Percentiles rank a stretch among this genome's conserved stretches.
Evolutionary conservation across 169 alveolate genomes (phyloP).

Genomic region (Plasmodium yoelii): DNA sequence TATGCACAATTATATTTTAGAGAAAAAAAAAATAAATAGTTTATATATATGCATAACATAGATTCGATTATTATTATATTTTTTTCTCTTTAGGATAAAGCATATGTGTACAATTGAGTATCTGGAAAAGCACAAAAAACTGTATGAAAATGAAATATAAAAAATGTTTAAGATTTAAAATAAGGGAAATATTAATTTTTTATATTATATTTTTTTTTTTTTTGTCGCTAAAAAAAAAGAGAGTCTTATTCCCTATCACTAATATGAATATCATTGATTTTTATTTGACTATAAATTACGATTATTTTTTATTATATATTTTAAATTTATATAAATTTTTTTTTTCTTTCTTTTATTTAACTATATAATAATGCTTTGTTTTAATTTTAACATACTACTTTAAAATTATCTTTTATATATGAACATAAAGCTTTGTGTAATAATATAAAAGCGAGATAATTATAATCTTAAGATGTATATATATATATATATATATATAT

Average conservation of each 20-base stretch:
- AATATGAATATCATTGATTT: too few species aligned
- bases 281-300: too few species aligned
- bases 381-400: too few species aligned
- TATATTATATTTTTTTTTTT: too few species aligned
- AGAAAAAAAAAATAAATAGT: not conserved
- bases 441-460: not conserved
- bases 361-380: too few species aligned
- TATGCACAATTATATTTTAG: not conserved
- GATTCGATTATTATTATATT: not conserved
- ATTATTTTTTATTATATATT: too few species aligned
- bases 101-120: constrained; percentile 62
- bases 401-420: too few species aligned
- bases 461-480: not conserved
- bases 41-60: not conserved
- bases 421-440: not conserved
- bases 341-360: too few species aligned
- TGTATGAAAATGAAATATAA: constrained; percentile 29
- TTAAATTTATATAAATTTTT: too few species aligned
- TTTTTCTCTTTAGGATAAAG: constrained; percentile 34
- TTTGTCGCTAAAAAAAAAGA: too few species aligned
- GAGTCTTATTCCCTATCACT: too few species aligned
- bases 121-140: constrained; percentile 66
- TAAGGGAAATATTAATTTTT: not conserved
- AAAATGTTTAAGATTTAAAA: not conserved
- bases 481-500: not conserved